Percentiles rank a stretch among this genome's conserved stretches.
Conservation (phyloP, 441 rosid genomes). For the Eruca vesicaria region DNA sequence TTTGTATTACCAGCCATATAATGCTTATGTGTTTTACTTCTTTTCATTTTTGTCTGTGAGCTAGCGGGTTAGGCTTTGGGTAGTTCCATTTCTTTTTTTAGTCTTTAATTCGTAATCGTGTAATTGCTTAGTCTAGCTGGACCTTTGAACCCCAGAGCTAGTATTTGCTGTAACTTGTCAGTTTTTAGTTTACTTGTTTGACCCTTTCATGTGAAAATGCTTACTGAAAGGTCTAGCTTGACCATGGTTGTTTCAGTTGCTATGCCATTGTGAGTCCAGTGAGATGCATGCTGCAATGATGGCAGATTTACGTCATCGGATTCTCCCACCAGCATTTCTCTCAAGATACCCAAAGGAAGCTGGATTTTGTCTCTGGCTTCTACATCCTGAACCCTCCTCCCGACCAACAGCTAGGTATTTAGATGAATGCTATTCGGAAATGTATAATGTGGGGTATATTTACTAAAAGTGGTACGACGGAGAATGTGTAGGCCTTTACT, state of each 20-base stretch:
- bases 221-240: conserved; percentile 32
- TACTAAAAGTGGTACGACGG: conserved; percentile 14
- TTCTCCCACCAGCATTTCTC: conserved; percentile 72
- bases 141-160: conserved; percentile 6
- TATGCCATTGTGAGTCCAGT: conserved; percentile 51
- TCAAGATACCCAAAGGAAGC: conserved; percentile 71
- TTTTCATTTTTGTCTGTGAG: conserved; percentile 5
- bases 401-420: conserved; percentile 77
- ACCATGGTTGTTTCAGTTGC: conserved; percentile 50
- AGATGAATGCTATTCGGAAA: not conserved
- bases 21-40: not conserved
- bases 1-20: not conserved
- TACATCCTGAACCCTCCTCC: conserved; percentile 69
- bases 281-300: conserved; percentile 57
- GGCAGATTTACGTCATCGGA: conserved; percentile 66
- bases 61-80: conserved; percentile 2
- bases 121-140: not conserved
- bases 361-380: conserved; percentile 88
- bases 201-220: conserved; percentile 18
- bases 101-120: not conserved
- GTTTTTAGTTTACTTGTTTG: conserved; percentile 1
- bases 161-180: not conserved
- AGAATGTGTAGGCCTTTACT: not conserved
- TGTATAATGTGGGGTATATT: not conserved
- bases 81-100: not conserved